Base-by-base conservation (phyloP, 164 flowering plant genomes). In the Vitis riparia region DNA sequence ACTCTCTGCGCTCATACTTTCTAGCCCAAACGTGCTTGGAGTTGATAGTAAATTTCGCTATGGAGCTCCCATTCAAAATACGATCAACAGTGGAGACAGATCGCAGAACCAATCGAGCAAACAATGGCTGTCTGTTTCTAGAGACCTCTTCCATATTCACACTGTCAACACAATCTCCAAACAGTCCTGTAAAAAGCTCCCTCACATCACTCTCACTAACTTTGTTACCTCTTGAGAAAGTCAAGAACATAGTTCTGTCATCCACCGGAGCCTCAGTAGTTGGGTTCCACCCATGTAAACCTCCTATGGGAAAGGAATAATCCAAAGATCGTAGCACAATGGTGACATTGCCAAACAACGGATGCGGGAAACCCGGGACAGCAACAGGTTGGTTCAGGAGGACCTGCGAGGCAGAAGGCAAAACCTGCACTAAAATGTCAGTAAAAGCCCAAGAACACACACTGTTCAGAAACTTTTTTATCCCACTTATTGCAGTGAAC, bases 11-110 rank as follows among this genome's bases (percentile, higher is more conserved):
- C 17, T 72, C 85, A 68, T 76, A 79, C 70, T 77, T 81, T 0
- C 84, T 67, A 51, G 84, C 80, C 84, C 84, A 81, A 9, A 77
- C 75, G 72, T 82, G 79, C 55, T 79, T 82, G 3, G 77, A 77
- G 55, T 79, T 77, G 59, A 67, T 66, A 32, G 73, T 67, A 49
- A 79, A 75, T 61, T 79, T 79, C 0, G 81, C 61, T 0, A 79
- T 60, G 9, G 30, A 44, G 2, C 16, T 51, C 3, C 77, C 80
- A 3, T 59, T 47, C n/a, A 82, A 58, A 32, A 82, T 65, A 1
- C 19, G 30, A 66, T 82, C 83, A 30, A 82, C 71, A 30, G 29
- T 49, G 0, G 16, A 11, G 11, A 79, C 72, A 37, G 44, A 37
- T 6, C 44, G 7, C 7, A 2, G 75, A 67, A 2, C 15, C 79